Base-by-base conservation (phyloP, 2,329 filamentous ascomycete genomes). In the Endothia cerciana region DNA sequence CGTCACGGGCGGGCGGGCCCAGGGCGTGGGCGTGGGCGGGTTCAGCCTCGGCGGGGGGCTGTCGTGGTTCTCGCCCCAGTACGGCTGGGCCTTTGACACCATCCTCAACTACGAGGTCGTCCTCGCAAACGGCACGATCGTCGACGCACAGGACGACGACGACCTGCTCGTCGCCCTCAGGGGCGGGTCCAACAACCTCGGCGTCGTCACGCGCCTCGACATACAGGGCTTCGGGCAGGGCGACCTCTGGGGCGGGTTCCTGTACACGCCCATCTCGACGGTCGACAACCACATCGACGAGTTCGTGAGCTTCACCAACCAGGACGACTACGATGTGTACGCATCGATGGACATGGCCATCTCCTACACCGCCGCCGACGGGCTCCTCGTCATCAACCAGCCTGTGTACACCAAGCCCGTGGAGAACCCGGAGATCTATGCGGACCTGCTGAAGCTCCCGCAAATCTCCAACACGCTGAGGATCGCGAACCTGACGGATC, bases 1-100 rank as follows among this genome's bases (percentile, higher is more conserved):
- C 2, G 72, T 67, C 33, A 67, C 73, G 11, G 74, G 74, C 13
- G 75, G 72, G 0, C 71, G 75, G 47, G 67, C 72, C 25, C 72
- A 69, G 1, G 63, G 64, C 3, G 73, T 75, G 11, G 75, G 72
- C 59, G 72, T 77, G 2, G 69, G 71, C 2, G 73, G 73, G 4
- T 68, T 75, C 49, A 62, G 72, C 49, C 65, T 74, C 3, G 72
- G 72, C 49, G 77, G 77, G 57, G 76, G 74, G 1, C 68, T 77
- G 17, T 76, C 74, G 1, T 78, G 75, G 66, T 75, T 55, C 33
- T 57, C 40, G 28, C 40, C 53, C 15, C 25, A 25, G 19, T 43
- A 60, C 19, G 63, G 63, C 33, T 65, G 63, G 63, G n/a, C 56
- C 3, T 60, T 40, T 49, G 63, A 58, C 41, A 60, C 19, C 22